Conservation (phyloP, 306 rosid species). For the Neltuma alba region DNA sequence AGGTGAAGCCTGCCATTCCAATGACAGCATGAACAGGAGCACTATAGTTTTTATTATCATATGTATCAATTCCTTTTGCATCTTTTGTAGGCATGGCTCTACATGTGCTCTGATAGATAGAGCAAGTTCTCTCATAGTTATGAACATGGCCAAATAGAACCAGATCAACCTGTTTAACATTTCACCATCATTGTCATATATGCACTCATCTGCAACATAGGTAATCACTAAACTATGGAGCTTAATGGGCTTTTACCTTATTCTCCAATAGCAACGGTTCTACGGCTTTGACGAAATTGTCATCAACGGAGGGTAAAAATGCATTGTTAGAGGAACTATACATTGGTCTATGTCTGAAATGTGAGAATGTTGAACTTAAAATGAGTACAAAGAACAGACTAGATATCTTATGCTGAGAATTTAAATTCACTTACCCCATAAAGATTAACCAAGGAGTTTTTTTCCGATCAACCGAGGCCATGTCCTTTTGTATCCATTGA, state of each 20-base stretch:
- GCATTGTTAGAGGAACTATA: constrained; percentile 44
- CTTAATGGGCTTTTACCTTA: constrained; percentile 50
- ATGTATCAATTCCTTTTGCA: constrained; percentile 62
- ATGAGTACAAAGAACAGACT: not conserved
- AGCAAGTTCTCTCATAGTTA: constrained; percentile 86
- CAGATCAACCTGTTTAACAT: constrained; percentile 69
- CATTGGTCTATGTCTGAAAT: constrained; percentile 90
- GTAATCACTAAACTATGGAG: not conserved
- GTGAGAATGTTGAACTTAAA: not conserved
- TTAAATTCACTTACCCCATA: constrained; percentile 57
- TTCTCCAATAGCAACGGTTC: constrained; percentile 66
- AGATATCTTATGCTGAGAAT: not conserved
- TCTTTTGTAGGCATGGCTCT: constrained; percentile 66
- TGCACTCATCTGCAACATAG: constrained; percentile 3
- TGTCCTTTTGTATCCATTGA: constrained; percentile 75
- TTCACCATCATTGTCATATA: constrained; percentile 9
- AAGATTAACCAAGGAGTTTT: constrained; percentile 88
- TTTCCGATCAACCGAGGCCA: constrained; percentile 77
- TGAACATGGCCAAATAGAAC: constrained; percentile 85
- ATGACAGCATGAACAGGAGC: constrained; percentile 86
- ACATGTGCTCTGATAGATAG: constrained; percentile 50
- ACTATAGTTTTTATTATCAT: constrained; percentile 62
- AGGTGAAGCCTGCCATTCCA: constrained; percentile 87
- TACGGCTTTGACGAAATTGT: constrained; percentile 43
- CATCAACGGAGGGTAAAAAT: constrained; percentile 25